Evolutionary conservation across 768 basidiomycete species (phyloP).

Genomic region (Trametopsis cervina): DNA sequence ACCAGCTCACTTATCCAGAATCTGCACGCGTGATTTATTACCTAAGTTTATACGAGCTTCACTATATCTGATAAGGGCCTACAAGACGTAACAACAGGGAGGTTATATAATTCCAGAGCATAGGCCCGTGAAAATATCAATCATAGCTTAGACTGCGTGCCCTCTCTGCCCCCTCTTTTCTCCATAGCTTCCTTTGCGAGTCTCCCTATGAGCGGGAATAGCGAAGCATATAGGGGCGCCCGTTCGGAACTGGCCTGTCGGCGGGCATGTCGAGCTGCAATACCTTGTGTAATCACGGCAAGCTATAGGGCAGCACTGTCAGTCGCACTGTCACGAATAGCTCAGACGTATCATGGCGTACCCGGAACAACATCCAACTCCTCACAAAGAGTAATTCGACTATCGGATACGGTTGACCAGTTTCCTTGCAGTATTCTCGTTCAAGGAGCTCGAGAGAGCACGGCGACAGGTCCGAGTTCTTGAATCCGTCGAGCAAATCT

Average conservation of each 20-base stretch:
- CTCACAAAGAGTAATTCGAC: slow-evolving; percentile 71
- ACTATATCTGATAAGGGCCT: no score
- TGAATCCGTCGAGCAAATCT: slow-evolving; percentile 39
- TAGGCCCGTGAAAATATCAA: no score
- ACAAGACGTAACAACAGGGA: no score
- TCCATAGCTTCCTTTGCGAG: slow-evolving; percentile 56
- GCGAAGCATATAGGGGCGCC: slow-evolving; percentile 38
- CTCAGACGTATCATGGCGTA: slow-evolving; percentile 24
- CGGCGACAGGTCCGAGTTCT: slow-evolving; percentile 51
- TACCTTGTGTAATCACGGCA: slow-evolving; percentile 82
- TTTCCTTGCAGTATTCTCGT: slow-evolving; percentile 70
- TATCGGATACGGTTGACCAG: slow-evolving; percentile 66
- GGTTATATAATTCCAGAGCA: no score
- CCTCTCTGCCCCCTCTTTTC: slow-evolving; percentile 33
- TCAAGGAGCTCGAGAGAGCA: slow-evolving; percentile 69
- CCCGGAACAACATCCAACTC: slow-evolving; percentile 83
- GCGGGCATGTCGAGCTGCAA: slow-evolving; percentile 78
- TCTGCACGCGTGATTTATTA: no score
- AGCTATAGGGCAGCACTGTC: slow-evolving; percentile 38
- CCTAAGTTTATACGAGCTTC: no score
- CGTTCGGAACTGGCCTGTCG: slow-evolving; percentile 86
- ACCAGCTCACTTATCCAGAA: no score
- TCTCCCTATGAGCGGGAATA: slow-evolving; percentile 57
- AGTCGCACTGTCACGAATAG: slow-evolving; percentile 7
- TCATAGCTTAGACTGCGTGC: slow-evolving; percentile 8